phyloP scores from a whole-genome alignment of 768 basidiomycete species.

The Cantharellus cinnabarinus region DNA sequence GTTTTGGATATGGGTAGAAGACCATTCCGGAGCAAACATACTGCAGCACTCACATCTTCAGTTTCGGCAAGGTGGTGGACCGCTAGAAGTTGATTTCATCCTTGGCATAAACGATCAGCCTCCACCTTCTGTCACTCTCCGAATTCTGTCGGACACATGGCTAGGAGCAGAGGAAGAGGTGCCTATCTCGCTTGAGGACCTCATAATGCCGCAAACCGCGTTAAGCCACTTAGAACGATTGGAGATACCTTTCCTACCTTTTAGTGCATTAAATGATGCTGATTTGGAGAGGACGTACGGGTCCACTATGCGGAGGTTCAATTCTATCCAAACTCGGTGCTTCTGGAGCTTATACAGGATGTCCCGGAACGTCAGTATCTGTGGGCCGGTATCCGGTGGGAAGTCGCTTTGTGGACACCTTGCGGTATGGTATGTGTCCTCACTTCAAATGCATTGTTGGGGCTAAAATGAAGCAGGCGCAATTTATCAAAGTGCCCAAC shows the following conservation, averaged over 20 bases:
- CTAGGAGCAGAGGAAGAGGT: slow-evolving; percentile 71
- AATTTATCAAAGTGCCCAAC: slow-evolving; percentile 21
- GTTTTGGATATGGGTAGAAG: slow-evolving; percentile 95
- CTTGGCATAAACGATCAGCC: slow-evolving; percentile 45
- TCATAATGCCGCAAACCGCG: slow-evolving; percentile 54
- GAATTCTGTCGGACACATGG: slow-evolving; percentile 82
- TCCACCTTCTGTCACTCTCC: slow-evolving; percentile 48
- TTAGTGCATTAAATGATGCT: slow-evolving; percentile 30
- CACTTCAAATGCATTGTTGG: background rate
- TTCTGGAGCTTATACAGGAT: slow-evolving; percentile 69
- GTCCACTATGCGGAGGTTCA: slow-evolving; percentile 35
- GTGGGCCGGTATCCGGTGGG: slow-evolving; percentile 62
- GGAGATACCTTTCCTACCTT: slow-evolving; percentile 53
- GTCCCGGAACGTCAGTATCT: slow-evolving; percentile 43
- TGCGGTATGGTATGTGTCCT: slow-evolving; percentile 41
- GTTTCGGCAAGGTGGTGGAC: slow-evolving; percentile 43
- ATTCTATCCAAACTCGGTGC: slow-evolving; percentile 72
- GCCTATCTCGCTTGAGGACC: slow-evolving; percentile 35
- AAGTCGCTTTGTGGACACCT: slow-evolving; percentile 58
- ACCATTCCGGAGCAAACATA: slow-evolving; percentile 58
- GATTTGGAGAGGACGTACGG: slow-evolving; percentile 26
- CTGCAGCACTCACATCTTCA: slow-evolving; percentile 57
- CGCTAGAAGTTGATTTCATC: slow-evolving; percentile 52
- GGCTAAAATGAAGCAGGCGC: background rate
- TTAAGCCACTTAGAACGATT: slow-evolving; percentile 39